Base-by-base conservation (phyloP, 1,284 basidiomycete genomes). In the Cutaneotrichosporon daszewskae region DNA sequence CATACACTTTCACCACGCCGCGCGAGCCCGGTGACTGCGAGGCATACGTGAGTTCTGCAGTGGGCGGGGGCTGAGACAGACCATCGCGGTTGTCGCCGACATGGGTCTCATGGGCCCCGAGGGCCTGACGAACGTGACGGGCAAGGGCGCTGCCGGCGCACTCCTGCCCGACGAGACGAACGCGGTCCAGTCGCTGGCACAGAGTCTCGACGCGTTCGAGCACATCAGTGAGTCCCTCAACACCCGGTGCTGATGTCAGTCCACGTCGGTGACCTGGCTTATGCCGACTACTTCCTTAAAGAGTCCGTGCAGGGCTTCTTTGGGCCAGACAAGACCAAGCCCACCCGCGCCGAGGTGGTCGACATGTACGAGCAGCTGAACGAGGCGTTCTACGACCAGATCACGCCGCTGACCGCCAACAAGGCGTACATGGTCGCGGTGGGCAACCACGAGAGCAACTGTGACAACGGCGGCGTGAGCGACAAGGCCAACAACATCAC, bases 301-400 rank as follows among this genome's bases (percentile, higher is more conserved):
- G 57, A 51, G 36, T 32, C 38, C 14, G 41, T 48, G 12, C 45
- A 53, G 13, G 62, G 60, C 11, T 55, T 49, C 50, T 60, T 57
- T 33, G 53, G 51, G 20, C 52, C 54, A 6, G 29, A 28, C 12
- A 45, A 47, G 16, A 34, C 10, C 11, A 33, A 42, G 10, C 22
- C 35, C 18, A 53, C 51, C 38, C 32, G 19, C 13, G 38, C 52
- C 3, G 16, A 38, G n/a, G 33, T 59, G 12, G 54, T 51, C 5
- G 54, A 54, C 27, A 26, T 43, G 20, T 66, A 66, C 51, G 64
- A 66, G 45, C 31, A 38, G 12, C 49, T 60, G 26, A 57, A 53
- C 43, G 60, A 64, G 45, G 50, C 55, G 32, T 64, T 60, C 49
- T 66, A 59, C 43, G 63, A 64, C 40, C 47, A 64, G 52, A 53